phyloP scores from a whole-genome alignment of 768 basidiomycete species.

The Psilocybe cubensis region DNA sequence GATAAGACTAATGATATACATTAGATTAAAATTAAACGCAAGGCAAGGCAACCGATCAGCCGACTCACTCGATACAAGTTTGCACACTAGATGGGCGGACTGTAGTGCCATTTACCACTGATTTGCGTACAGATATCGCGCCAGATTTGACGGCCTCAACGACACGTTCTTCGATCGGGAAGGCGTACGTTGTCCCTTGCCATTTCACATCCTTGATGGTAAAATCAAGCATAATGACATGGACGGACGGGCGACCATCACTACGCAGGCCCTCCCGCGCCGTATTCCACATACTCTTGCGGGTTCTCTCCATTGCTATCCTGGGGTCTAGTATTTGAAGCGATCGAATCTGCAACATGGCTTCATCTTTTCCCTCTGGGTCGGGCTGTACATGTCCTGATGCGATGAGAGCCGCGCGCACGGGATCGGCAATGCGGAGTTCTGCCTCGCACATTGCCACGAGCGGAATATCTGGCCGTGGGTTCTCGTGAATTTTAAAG shows the following conservation, averaged over 20 bases:
- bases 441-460: not conserved
- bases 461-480: not conserved
- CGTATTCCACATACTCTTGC: slow-evolving; percentile 6
- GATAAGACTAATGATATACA: slow-evolving; percentile 7
- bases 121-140: not conserved
- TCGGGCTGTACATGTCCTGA: not conserved
- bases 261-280: not conserved
- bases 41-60: not conserved
- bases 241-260: not conserved
- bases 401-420: not conserved
- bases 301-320: not conserved
- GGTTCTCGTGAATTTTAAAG: not conserved
- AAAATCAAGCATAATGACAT: not conserved
- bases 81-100: not conserved
- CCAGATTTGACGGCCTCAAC: not conserved
- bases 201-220: not conserved
- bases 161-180: not conserved
- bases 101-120: not conserved
- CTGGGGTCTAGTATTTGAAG: not conserved
- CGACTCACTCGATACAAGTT: slow-evolving; percentile 9
- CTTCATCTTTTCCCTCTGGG: slow-evolving; percentile 3
- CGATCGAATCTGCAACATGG: not conserved
- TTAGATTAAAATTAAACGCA: not conserved
- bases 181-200: not conserved
- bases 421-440: slow-evolving; percentile 6